Evolutionary conservation across 2,329 filamentous ascomycete species (phyloP).

Genomic region (Polytolypa hystricis): DNA sequence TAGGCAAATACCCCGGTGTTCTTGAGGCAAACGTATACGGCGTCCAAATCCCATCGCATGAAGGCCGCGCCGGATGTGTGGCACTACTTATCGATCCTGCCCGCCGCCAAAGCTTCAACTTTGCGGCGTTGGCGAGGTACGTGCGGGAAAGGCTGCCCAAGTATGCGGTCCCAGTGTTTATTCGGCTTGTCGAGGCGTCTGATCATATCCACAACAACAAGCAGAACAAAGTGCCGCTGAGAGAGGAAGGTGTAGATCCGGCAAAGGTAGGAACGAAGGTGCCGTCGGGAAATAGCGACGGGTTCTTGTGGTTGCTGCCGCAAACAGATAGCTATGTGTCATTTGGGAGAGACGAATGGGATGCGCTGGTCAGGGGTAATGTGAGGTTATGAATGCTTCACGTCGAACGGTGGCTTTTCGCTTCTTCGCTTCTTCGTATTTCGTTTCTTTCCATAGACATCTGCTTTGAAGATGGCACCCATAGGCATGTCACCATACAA

Average conservation of each 20-base stretch:
- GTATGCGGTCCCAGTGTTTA: conserved; percentile 66
- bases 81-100: conserved; percentile 45
- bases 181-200: conserved; percentile 49
- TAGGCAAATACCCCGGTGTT: conserved; percentile 49
- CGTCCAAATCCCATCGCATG: conserved; percentile 52
- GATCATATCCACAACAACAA: conserved; percentile 56
- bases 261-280: conserved; percentile 35
- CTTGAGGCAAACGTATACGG: conserved; percentile 62
- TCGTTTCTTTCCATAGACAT: too few species aligned
- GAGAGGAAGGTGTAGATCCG: conserved; percentile 56
- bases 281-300: conserved; percentile 32
- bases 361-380: conserved; percentile 34
- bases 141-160: conserved; percentile 51
- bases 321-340: conserved; percentile 44
- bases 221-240: conserved; percentile 63
- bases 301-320: conserved; percentile 41
- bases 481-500: too few species aligned
- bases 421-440: too few species aligned
- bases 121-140: conserved; percentile 48
- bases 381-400: conserved; percentile 41
- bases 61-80: conserved; percentile 56
- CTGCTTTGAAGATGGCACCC: too few species aligned
- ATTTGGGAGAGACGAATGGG: conserved; percentile 51
- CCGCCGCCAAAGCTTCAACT: conserved; percentile 44
- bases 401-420: too few species aligned